Conservation (phyloP, 208 protist species). For the Lotmaria passim region DNA sequence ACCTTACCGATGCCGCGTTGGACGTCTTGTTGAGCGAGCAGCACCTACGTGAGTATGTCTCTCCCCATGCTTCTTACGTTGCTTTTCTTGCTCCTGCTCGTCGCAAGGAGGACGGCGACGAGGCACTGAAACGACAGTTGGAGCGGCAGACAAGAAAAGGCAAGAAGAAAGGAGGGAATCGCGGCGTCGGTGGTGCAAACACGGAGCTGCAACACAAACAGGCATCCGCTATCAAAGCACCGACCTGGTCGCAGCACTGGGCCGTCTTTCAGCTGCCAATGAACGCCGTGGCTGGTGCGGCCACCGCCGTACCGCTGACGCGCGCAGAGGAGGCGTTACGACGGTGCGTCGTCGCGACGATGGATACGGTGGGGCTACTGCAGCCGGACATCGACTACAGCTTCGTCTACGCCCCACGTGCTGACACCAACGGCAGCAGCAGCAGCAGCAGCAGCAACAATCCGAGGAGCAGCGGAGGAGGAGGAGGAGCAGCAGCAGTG, state of each 20-base stretch:
- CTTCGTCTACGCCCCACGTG: conserved; percentile 19
- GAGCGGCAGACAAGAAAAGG: background rate
- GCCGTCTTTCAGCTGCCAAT: conserved; percentile 28
- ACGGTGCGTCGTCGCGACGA: conserved; percentile 57
- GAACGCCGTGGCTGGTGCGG: background rate
- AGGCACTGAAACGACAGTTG: background rate
- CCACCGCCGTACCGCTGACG: conserved; percentile 15
- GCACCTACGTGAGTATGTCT: conserved; percentile 36
- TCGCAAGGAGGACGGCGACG: background rate
- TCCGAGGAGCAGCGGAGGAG: conserved; percentile 1
- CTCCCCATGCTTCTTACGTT: conserved; percentile 16
- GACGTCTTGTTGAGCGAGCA: conserved; percentile 36
- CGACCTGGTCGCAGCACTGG: conserved; percentile 28
- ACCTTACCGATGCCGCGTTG: conserved; percentile 18
- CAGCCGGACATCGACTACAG: conserved; percentile 68
- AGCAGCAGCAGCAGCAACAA: background rate
- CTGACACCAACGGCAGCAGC: background rate
- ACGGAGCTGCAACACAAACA: too few species aligned
- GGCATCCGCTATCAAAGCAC: too few species aligned
- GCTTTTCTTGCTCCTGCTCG: too few species aligned
- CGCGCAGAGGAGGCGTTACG: conserved; percentile 35
- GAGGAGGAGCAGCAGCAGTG: background rate
- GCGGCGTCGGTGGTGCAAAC: too few species aligned
- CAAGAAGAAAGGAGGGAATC: background rate
- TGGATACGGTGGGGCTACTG: conserved; percentile 49